Percentiles rank a stretch among this genome's conserved stretches.
Conservation (phyloP, 179 eudicot species). For the Beta lomatogona region DNA sequence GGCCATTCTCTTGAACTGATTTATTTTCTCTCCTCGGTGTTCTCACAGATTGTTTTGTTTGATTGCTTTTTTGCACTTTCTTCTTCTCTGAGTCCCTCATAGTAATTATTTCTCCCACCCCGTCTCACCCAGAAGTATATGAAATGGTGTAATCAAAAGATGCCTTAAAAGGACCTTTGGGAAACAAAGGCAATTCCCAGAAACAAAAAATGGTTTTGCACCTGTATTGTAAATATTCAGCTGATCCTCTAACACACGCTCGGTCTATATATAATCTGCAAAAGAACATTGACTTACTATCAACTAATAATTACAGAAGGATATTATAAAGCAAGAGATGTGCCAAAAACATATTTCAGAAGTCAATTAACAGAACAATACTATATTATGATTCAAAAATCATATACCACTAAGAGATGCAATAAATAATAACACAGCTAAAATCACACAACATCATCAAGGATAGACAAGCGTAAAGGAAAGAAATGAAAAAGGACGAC, state of each 20-base stretch:
- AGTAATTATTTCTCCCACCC: slow-evolving; percentile 19
- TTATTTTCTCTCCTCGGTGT: slow-evolving; percentile 52
- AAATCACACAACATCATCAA: neutral
- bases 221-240: slow-evolving; percentile 24
- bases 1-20: slow-evolving; percentile 41
- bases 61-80: slow-evolving; percentile 49
- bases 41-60: slow-evolving; percentile 47
- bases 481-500: neutral
- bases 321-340: neutral
- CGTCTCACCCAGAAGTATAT: neutral
- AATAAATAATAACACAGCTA: neutral
- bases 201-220: slow-evolving; percentile 19
- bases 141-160: neutral
- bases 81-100: slow-evolving; percentile 73
- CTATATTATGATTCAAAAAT: neutral
- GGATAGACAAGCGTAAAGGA: neutral
- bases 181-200: slow-evolving; percentile 3
- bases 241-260: slow-evolving; percentile 3
- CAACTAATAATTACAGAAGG: slow-evolving; percentile 5
- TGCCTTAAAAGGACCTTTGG: neutral
- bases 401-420: neutral
- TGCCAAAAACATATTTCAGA: neutral
- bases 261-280: slow-evolving; percentile 27
- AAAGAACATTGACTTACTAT: slow-evolving; percentile 9
- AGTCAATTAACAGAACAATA: neutral